A percentile compares a stretch with the other conserved stretches of the same genome.
These are phyloP conservation scores for Cynanchum wilfordii DNA, from an alignment of 257 asterid species.

Conservation along the genomic window DNA sequence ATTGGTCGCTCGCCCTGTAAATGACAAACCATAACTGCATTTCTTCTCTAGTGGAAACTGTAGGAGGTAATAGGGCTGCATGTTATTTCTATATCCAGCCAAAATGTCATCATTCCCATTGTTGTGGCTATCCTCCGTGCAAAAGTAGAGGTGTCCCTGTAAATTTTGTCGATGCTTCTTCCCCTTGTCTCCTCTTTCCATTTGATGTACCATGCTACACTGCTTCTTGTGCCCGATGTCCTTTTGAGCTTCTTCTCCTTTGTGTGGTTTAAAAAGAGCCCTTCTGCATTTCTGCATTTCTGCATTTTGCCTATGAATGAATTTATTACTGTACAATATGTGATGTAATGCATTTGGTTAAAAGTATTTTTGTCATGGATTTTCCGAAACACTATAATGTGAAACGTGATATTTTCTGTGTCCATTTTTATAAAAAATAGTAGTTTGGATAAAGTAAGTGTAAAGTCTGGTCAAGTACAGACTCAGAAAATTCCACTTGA, in stretches of 20 bases:
- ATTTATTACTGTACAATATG: not conserved
- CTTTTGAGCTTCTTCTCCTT: not conserved
- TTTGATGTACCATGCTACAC: not conserved
- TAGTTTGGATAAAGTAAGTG: too few species aligned
- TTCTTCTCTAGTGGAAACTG: not conserved
- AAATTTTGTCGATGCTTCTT: not conserved
- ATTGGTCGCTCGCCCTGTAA: slow-evolving; percentile 59
- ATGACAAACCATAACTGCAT: slow-evolving; percentile 37
- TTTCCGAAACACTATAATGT: not conserved
- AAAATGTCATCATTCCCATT: not conserved
- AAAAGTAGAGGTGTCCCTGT: not conserved
- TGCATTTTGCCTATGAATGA: not conserved
- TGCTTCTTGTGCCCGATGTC: not conserved
- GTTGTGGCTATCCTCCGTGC: not conserved
- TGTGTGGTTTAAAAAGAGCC: not conserved
- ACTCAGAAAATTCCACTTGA: too few species aligned
- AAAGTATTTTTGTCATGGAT: not conserved
- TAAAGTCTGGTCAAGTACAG: too few species aligned
- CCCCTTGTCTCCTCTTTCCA: not conserved
- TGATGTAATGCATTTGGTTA: not conserved
- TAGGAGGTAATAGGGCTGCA: slow-evolving; percentile 2
- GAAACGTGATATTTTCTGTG: not conserved
- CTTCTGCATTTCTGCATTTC: not conserved
- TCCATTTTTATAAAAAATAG: too few species aligned
- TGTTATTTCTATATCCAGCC: not conserved